Conservation (phyloP, 441 rosid species). For the California macrophylla region DNA sequence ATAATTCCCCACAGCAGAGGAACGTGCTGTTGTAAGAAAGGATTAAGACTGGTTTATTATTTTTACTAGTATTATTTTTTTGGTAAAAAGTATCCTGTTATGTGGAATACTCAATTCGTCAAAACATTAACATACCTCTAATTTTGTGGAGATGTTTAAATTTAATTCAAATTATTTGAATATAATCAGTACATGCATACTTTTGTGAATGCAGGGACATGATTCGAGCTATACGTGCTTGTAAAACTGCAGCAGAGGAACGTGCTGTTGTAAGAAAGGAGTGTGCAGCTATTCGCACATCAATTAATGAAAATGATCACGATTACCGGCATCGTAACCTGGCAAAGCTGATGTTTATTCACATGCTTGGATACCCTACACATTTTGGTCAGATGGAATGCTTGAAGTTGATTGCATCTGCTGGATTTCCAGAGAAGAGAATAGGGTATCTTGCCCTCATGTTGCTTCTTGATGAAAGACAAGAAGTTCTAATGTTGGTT, state of each 20-base stretch:
- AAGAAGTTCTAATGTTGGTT: slow-evolving; percentile 97
- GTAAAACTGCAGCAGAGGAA: slow-evolving; percentile 99
- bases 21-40: no score
- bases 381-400: slow-evolving; percentile 99
- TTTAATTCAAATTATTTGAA: background rate
- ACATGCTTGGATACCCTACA: slow-evolving; percentile 98
- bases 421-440: slow-evolving; percentile 97
- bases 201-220: slow-evolving; percentile 66
- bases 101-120: background rate
- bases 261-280: slow-evolving; percentile 94
- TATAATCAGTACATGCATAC: background rate
- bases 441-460: slow-evolving; percentile 94
- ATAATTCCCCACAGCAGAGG: no score
- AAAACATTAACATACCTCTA: background rate
- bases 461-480: slow-evolving; percentile 99
- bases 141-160: slow-evolving; percentile 5
- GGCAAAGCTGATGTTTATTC: slow-evolving; percentile 98
- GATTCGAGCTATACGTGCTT: slow-evolving; percentile 92
- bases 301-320: slow-evolving; percentile 78
- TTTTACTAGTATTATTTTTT: background rate
- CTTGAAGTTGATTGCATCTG: slow-evolving; percentile 80
- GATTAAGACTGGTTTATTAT: background rate
- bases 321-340: slow-evolving; percentile 81
- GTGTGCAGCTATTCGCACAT: slow-evolving; percentile 86
- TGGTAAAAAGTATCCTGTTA: background rate